Evolutionary conservation across 495 filamentous ascomycete genomes (phyloP), one percentile per base, ranked within the genome.

Genomic region (Lepidopterella palustris): DNA sequence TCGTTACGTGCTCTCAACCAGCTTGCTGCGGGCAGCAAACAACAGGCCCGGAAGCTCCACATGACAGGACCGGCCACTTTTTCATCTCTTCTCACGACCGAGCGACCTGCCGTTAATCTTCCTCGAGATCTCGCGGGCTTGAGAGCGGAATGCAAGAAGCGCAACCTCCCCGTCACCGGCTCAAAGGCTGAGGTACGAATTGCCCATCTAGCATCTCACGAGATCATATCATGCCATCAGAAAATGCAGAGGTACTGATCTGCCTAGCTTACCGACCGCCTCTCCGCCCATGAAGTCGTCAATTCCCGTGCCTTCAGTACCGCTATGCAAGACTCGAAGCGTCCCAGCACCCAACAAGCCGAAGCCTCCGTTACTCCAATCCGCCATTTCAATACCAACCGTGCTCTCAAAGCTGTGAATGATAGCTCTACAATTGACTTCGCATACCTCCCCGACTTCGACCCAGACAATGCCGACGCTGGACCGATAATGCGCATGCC

Each of bases 381-480:
- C 67, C 82, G 81, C 55, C 75, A 77, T 65, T 84, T 84, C 78
- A 85, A 84, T 71, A 82, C 80, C 62, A 79, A 76, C 64, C 80
- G 80, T 56, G 67, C 77, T 59, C 72, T 76, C 53, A 82, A 83
- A 67, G 68, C 78, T 57, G 72, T 78, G 58, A 75, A 78, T 61
- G 83, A 86, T 74, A 73, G 71, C 59, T 83, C 81, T 40, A 80
- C 82, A 27, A 82, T 86, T 54, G 84, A 86, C 75, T 83, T 85
- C 61, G 78, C 78, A 65, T 84, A 79, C 76, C 73, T 87, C 71
- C 84, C 84, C 28, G 73, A 77, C 53, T 71, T 73, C 49, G 76
- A 78, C 52, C 59, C 79, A 20, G 76, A 79, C 35, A 62, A 69
- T 32, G 32, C 53, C 35, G 49, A 72, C 18, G 60, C 70, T 32